Base-by-base conservation (phyloP, 2,329 filamentous ascomycete species). In the Colletotrichum spaethianum region DNA sequence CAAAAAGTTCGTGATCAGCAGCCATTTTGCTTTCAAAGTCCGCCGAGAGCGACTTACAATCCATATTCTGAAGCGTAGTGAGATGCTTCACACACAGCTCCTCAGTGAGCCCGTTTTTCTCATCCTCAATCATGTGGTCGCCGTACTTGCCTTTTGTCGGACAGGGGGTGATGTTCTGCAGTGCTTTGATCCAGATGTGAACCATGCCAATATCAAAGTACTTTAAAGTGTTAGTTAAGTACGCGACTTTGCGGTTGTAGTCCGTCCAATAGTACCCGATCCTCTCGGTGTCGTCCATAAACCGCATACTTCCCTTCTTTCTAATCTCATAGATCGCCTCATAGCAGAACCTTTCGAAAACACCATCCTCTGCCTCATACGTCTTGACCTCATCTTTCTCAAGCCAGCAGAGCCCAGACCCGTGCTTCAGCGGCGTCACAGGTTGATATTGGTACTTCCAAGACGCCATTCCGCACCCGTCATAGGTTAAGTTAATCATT, bases 131-230 rank as follows among this genome's bases (percentile, higher is more conserved):
- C 33, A 48, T 56, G 46, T 56, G 8, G 26, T 52, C 48, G 9
- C 53, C 60, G 16, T 48, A 50, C 9, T 33, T 52, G 48, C 36
- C 55, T 18, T 36, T 23, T 4, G 44, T 48, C 31, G 60, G 60
- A 38, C 64, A 42, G 7, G 53, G 31, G 16, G 31, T 62, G n/a
- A 38, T 28, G n/a, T 48, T 6, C 48, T 48, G 63, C 33, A 33
- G 66, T 23, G 63, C 44, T 23, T 67, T 67, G 33, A 67, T 28
- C 68, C 68, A 70, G 48, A 67, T 42, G 31, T 70, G 68, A 4
- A 70, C 56, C 48, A 70, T 67, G 18, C 68, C 68, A 7, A 38
- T 23, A 38, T 70, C 68, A 1, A 38, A 67, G 1, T 42, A 36
- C 8, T 4, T 28, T 9, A 28, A 40, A 8, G 33, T 14, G 8